phyloP scores from a whole-genome alignment of 345 rosid species.

The Moringa oleifera region DNA sequence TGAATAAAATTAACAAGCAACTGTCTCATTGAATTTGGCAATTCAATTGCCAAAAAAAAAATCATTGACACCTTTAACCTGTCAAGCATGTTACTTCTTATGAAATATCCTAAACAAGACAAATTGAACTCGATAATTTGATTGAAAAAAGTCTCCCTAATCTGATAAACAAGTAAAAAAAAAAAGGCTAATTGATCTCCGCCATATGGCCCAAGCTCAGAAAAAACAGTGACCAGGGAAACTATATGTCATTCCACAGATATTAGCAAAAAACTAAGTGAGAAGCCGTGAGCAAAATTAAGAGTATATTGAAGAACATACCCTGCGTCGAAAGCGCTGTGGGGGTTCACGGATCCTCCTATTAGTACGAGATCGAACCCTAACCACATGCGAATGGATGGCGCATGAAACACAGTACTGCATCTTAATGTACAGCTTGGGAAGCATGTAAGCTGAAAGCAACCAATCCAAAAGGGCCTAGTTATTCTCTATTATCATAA shows the following conservation, averaged over 20 bases:
- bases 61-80: too few species aligned
- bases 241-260: background rate
- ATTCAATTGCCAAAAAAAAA: too few species aligned
- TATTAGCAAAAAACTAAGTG: background rate
- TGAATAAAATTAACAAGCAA: too few species aligned
- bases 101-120: too few species aligned
- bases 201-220: background rate
- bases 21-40: too few species aligned
- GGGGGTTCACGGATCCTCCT: conserved; percentile 91
- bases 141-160: too few species aligned
- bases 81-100: too few species aligned
- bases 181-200: too few species aligned
- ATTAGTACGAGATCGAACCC: conserved; percentile 83
- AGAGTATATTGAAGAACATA: conserved; percentile 12
- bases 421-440: conserved; percentile 81
- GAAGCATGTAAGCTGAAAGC: conserved; percentile 57
- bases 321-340: conserved; percentile 89
- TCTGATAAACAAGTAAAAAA: too few species aligned
- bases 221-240: too few species aligned
- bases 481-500: background rate
- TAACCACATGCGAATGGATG: conserved; percentile 93
- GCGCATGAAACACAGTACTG: conserved; percentile 96
- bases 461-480: background rate
- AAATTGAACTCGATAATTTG: background rate
- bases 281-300: too few species aligned